Base-by-base conservation (phyloP, 305 asterid species). In the Salvia sclarea region DNA sequence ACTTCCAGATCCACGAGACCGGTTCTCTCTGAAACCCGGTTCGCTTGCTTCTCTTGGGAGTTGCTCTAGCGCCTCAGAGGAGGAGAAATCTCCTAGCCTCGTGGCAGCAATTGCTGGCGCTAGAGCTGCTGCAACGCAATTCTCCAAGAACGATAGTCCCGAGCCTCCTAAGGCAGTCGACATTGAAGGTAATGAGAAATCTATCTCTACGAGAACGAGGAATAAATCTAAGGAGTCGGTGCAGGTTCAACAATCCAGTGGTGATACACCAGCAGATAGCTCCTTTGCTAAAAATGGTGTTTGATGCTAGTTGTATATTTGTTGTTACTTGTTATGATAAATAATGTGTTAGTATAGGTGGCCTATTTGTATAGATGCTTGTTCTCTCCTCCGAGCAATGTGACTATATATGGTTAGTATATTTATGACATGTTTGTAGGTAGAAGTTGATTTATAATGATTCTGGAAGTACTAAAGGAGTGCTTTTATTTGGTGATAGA, bases 61-160 rank as follows among this genome's bases (percentile, higher is more conserved):
- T 18, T 49, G 63, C 70, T 38, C 85, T 0, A 54, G 33, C 21
- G 20, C 71, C 31, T 77, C 88, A 2, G 76, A 72, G 35, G 75
- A 66, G 67, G 80, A 83, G 57, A 84, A 78, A 66, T 74, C 96
- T 13, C 85, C 83, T 5, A 71, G 64, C 64, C 89, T 92, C 5
- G 78, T 52, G 38, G 88, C 89, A 58, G 96, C 96, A 0, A 85
- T 89, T 56, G 88, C 89, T 12, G 95, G 92, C 24, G 98, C 96
- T 3, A 83, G 84, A 67, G 91, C 85, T 4, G 96, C 95, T 24
- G 96, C 98, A 21, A 83, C 89, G 2, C 98, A 89, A 54, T 92
- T 83, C 71, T 77, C 89, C 0, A 92, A 78, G 79, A 74, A 52
- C 4, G 69, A 56, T 38, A 53, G 31, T 21, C 35, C 71, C 16